These are phyloP conservation scores for Gloeopeniophorella convolvens DNA, from an alignment of 768 basidiomycete species.

Conservation along the genomic window DNA sequence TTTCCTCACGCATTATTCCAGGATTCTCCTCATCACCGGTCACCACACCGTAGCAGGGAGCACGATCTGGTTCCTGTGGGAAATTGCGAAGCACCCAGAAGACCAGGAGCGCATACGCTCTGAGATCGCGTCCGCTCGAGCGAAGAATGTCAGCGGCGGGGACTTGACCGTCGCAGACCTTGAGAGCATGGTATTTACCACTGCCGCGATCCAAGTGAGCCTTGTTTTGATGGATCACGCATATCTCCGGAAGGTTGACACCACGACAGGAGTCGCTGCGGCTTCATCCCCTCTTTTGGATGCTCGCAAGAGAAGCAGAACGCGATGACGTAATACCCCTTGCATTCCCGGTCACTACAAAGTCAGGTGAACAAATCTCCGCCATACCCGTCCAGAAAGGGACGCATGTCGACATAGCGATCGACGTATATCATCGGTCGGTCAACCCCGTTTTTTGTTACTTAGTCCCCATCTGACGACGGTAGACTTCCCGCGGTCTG, in stretches of 20 bases:
- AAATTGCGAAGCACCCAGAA: not conserved
- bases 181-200: not conserved
- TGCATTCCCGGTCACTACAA: not conserved
- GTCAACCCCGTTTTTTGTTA: not conserved
- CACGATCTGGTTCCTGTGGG: not conserved
- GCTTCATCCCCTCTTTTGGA: conserved; percentile 15
- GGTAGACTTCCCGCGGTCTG: conserved; percentile 2
- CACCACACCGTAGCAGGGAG: not conserved
- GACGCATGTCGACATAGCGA: not conserved
- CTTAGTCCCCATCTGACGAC: not conserved
- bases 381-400: conserved; percentile 3
- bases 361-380: not conserved
- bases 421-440: not conserved
- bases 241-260: not conserved
- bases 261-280: not conserved
- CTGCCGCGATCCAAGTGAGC: not conserved
- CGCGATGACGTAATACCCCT: conserved; percentile 22
- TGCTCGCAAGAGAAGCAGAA: conserved; percentile 1
- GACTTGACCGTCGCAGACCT: not conserved
- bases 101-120: conserved; percentile 2
- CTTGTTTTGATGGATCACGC: not conserved
- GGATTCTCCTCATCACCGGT: not conserved
- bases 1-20: not conserved
- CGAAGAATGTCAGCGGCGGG: not conserved
- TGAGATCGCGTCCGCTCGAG: conserved; percentile 7